Evolutionary conservation across 1,284 basidiomycete species (phyloP).

Genomic region (Melampsora medusae): DNA sequence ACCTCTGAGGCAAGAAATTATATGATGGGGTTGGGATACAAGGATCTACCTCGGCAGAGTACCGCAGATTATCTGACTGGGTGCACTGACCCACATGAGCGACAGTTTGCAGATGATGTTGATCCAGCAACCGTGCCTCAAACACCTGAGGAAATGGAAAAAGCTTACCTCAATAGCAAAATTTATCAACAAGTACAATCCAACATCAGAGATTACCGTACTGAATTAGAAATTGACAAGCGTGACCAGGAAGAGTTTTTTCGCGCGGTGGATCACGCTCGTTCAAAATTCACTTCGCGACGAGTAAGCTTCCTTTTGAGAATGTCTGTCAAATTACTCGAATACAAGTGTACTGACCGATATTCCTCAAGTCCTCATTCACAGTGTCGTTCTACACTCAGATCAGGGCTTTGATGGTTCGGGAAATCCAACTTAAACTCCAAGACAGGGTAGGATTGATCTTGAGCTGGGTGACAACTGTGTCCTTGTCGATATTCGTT

Average conservation of each 20-base stretch:
- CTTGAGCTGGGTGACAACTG: slow-evolving; percentile 56
- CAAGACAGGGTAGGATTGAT: slow-evolving; percentile 53
- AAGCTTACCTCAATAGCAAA: slow-evolving; percentile 65
- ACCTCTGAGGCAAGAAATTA: slow-evolving; percentile 71
- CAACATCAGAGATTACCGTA: slow-evolving; percentile 66
- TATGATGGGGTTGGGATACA: slow-evolving; percentile 71
- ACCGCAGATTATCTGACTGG: slow-evolving; percentile 61
- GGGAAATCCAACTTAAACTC: slow-evolving; percentile 55
- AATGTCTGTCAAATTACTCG: background rate
- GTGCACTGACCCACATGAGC: slow-evolving; percentile 57
- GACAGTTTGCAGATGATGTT: slow-evolving; percentile 56
- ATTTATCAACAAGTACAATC: slow-evolving; percentile 61
- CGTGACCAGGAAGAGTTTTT: slow-evolving; percentile 69
- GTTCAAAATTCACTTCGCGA: slow-evolving; percentile 76
- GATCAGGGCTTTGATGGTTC: slow-evolving; percentile 47
- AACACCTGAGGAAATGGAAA: slow-evolving; percentile 57
- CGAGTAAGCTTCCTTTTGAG: slow-evolving; percentile 55
- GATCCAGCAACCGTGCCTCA: slow-evolving; percentile 48
- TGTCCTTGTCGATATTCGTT: slow-evolving; percentile 54
- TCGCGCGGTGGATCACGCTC: slow-evolving; percentile 72
- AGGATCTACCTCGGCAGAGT: slow-evolving; percentile 63
- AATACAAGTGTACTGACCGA: background rate
- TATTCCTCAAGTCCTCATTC: slow-evolving; percentile 65
- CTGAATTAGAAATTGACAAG: slow-evolving; percentile 60
- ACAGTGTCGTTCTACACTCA: slow-evolving; percentile 61